Percentiles rank a stretch among this genome's conserved stretches.
Evolutionary conservation across 148 eudicot species (phyloP).

Genomic region (Rhododendron williamsianum): DNA sequence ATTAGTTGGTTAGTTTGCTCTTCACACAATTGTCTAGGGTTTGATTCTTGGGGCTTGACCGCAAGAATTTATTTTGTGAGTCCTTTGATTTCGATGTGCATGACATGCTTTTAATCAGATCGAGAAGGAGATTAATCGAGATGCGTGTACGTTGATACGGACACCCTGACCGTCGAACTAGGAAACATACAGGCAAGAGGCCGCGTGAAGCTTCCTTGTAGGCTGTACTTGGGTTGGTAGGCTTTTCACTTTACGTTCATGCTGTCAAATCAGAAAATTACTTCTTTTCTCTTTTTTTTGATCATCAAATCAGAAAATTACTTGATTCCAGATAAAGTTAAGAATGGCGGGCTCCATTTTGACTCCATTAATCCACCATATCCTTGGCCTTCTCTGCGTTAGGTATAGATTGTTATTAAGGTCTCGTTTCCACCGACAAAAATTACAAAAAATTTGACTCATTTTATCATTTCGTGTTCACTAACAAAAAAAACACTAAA

Average conservation of each 20-base stretch:
- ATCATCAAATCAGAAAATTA: not conserved
- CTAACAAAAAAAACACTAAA: too few species aligned
- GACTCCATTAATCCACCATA: not conserved
- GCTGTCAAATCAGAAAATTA: not conserved
- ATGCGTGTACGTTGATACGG: too few species aligned
- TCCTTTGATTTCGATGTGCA: too few species aligned
- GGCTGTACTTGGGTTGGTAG: not conserved
- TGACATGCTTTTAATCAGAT: fast-evolving
- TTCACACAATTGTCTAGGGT: too few species aligned
- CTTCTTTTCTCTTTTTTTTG: not conserved
- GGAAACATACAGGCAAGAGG: fast-evolving
- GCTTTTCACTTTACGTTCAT: not conserved
- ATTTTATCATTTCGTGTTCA: fast-evolving
- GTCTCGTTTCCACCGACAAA: too few species aligned
- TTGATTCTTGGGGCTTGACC: too few species aligned
- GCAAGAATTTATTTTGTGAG: too few species aligned
- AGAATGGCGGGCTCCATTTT: not conserved
- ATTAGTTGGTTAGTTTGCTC: too few species aligned
- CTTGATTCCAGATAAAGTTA: not conserved
- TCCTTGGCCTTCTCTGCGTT: not conserved
- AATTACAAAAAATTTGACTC: too few species aligned
- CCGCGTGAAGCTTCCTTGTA: not conserved
- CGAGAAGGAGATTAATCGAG: fast-evolving
- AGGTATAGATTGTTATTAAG: too few species aligned
- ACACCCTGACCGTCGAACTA: too few species aligned